These are phyloP conservation scores for Penicillium sp. DNA, from an alignment of 2,329 filamentous ascomycete species.

Conservation along the genomic window DNA sequence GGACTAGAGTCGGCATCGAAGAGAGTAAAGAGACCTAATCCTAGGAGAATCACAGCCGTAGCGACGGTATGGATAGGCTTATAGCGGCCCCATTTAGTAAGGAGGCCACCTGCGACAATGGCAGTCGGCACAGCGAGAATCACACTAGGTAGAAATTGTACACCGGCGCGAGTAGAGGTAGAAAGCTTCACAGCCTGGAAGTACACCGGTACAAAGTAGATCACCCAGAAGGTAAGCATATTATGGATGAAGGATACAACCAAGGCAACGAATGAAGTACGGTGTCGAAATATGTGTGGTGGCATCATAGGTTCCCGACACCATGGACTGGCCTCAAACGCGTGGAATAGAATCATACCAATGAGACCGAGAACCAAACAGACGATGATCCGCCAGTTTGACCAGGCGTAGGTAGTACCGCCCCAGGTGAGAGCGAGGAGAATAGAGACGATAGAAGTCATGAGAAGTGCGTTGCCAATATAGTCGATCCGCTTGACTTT, in stretches of 20 bases:
- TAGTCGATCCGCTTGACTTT: background rate
- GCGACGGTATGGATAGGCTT: conserved; percentile 25
- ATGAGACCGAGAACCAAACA: background rate
- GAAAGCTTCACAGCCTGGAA: background rate
- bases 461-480: background rate
- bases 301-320: background rate
- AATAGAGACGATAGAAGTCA: background rate
- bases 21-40: conserved; percentile 27
- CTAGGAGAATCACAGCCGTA: conserved; percentile 25
- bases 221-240: background rate
- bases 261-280: background rate
- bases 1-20: conserved; percentile 24
- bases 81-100: conserved; percentile 32
- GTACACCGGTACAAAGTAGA: background rate
- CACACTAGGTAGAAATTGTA: background rate
- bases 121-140: conserved; percentile 10
- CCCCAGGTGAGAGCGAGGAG: background rate
- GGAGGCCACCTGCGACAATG: conserved; percentile 21
- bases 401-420: background rate
- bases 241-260: background rate
- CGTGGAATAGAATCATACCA: background rate
- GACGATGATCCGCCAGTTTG: background rate
- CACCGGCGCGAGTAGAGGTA: background rate
- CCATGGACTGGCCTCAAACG: background rate
- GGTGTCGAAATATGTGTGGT: background rate